Percentiles rank a stretch among this genome's conserved stretches.
phyloP scores from a whole-genome alignment of 179 eudicot genomes.

The Pouteria campechiana region DNA sequence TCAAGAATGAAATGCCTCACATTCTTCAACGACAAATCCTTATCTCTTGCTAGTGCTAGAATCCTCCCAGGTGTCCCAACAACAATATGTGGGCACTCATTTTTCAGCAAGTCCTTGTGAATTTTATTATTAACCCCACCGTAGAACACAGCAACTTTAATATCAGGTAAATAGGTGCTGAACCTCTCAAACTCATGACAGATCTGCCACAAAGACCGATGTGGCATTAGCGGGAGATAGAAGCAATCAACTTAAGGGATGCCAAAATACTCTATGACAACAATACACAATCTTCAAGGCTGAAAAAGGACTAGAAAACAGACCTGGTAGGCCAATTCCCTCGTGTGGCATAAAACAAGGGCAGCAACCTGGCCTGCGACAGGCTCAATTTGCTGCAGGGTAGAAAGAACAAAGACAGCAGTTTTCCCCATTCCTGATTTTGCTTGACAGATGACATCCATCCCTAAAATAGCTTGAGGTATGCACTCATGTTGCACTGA shows the following conservation, averaged over 20 bases:
- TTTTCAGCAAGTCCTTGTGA: conserved; percentile 87
- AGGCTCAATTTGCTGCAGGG: conserved; percentile 91
- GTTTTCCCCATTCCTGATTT: conserved; percentile 99
- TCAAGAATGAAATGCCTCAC: conserved; percentile 96
- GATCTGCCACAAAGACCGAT: conserved; percentile 29
- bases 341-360: conserved; percentile 86
- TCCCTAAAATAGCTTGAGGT: conserved; percentile 96
- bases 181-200: conserved; percentile 96
- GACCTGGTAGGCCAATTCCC: conserved; percentile 96
- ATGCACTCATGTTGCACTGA: conserved; percentile 99
- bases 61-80: conserved; percentile 97
- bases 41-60: conserved; percentile 72
- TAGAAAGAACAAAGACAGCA: conserved; percentile 90
- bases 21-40: conserved; percentile 64
- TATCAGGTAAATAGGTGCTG: conserved; percentile 72
- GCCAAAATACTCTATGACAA: background rate
- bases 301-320: background rate
- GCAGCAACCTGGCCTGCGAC: conserved; percentile 93
- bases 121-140: conserved; percentile 87
- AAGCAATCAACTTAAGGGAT: background rate
- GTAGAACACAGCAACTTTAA: conserved; percentile 92
- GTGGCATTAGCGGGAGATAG: background rate
- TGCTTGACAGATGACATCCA: conserved; percentile 99
- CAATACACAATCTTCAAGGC: background rate
- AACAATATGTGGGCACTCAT: conserved; percentile 96